Evolutionary conservation across 2,329 filamentous ascomycete genomes (phyloP).

Genomic region (Chrysoporthe cubensis): DNA sequence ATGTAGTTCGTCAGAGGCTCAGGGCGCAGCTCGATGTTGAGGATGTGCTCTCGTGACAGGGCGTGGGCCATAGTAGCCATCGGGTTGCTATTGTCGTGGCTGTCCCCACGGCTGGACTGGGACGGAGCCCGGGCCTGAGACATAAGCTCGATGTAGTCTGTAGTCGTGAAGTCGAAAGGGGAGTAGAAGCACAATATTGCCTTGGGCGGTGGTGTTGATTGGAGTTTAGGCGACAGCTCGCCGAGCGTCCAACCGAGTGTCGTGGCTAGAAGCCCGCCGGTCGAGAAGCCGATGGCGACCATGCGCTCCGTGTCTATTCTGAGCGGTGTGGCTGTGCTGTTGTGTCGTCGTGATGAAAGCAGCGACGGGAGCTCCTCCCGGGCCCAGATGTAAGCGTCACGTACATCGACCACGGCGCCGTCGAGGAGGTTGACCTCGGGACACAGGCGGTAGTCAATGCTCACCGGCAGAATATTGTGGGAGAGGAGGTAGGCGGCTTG

Average conservation of each 20-base stretch:
- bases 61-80: background rate
- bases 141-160: constrained; percentile 20
- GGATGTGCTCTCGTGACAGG: constrained; percentile 2
- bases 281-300: too few species aligned
- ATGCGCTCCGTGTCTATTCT: too few species aligned
- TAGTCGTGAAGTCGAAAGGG: constrained; percentile 43
- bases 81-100: background rate
- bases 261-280: too few species aligned
- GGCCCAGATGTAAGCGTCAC: constrained; percentile 42
- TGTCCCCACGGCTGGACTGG: background rate
- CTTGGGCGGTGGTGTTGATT: too few species aligned
- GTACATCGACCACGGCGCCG: constrained; percentile 50
- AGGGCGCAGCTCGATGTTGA: background rate
- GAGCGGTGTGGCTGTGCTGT: too few species aligned
- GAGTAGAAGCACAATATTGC: too few species aligned
- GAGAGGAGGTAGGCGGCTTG: constrained; percentile 45
- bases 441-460: constrained; percentile 54
- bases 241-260: too few species aligned
- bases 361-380: constrained; percentile 35
- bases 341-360: background rate
- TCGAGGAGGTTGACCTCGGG: constrained; percentile 50
- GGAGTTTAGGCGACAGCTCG: too few species aligned
- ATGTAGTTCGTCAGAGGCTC: background rate
- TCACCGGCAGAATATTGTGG: constrained; percentile 49
- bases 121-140: background rate